Conservation (phyloP, 2,329 filamentous ascomycete species). For the Pseudopithomyces maydicus region DNA sequence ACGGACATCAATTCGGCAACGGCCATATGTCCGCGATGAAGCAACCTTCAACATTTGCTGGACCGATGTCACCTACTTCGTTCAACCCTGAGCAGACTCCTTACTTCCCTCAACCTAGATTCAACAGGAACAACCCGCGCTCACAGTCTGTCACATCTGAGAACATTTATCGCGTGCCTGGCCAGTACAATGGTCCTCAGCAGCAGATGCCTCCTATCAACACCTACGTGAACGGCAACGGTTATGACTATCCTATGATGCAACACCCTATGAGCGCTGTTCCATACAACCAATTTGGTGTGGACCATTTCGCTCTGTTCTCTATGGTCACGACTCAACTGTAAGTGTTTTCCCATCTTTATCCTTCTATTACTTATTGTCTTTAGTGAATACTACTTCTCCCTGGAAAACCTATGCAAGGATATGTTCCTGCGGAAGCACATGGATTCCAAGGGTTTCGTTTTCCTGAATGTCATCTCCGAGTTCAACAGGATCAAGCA, state of each 20-base stretch:
- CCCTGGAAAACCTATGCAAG: conserved; percentile 91
- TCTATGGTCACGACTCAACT: conserved; percentile 65
- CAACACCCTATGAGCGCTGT: conserved; percentile 61
- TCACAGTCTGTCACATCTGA: conserved; percentile 67
- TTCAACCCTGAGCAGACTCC: conserved; percentile 41
- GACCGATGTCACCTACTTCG: conserved; percentile 43
- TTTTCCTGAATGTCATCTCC: conserved; percentile 77
- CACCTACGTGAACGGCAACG: conserved; percentile 54
- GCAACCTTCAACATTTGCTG: conserved; percentile 40
- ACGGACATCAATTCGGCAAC: conserved; percentile 47
- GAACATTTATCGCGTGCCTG: conserved; percentile 52
- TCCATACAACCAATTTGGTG: conserved; percentile 62
- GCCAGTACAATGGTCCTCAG: conserved; percentile 41
- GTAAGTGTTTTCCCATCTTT: conserved; percentile 42
- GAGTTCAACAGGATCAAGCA: conserved; percentile 84
- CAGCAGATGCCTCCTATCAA: conserved; percentile 51
- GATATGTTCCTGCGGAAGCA: conserved; percentile 85
- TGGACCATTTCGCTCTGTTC: conserved; percentile 62
- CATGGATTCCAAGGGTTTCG: conserved; percentile 96
- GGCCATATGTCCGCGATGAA: conserved; percentile 44
- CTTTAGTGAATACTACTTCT: conserved; percentile 91
- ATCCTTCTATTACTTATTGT: conserved; percentile 18
- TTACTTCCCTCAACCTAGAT: conserved; percentile 44
- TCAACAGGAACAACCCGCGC: conserved; percentile 55
- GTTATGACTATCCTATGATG: conserved; percentile 63